Base-by-base conservation (phyloP, 495 filamentous ascomycete species). In the Daldinia vernicosa region DNA sequence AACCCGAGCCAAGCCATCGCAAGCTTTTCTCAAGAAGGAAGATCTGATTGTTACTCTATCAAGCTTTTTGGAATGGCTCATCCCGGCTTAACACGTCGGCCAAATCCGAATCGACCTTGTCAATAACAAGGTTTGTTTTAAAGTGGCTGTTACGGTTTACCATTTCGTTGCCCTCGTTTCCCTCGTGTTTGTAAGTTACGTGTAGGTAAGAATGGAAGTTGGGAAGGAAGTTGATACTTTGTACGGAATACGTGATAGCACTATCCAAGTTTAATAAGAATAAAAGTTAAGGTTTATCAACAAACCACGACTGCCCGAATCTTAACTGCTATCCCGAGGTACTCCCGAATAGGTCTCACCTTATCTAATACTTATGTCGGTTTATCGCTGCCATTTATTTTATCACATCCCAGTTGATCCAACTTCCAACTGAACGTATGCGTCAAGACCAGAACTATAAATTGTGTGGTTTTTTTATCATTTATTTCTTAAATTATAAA, bases 1-100 rank as follows among this genome's bases (percentile, higher is more conserved):
- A 71, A 71, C 19, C 26, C 35, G 17, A 63, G 64, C 63, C 63
- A 72, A 72, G 69, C 53, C 5, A 51, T 60, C 43, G 54, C 51
- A 67, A 67, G 69, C 59, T 57, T 62, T 71, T 59, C 58, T 47
- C 26, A 12, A 22, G 12, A 9, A 62, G 40, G 19, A 55, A 47
- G 69, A 67, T 72, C 64, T 56, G 35, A 28, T 33, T 51, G 45
- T 58, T 50, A 35, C 35, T 22, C 28, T 33, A 33, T 60, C 50
- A 64, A 72, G 69, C 63, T 67, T 63, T 67, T 50, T 53, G 43
- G 8, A 40, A 37, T 51, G 37, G 63, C 32, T 43, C 14, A 67
- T 71, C 69, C 37, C 40, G 47, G 32, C 32, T 66, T 43, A 33
- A 40, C 51, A 58, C 11, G 52, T 58, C 40, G 56, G 35, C 17